Conservation (phyloP, 495 filamentous ascomycete species). For the Penicillium herquei region DNA sequence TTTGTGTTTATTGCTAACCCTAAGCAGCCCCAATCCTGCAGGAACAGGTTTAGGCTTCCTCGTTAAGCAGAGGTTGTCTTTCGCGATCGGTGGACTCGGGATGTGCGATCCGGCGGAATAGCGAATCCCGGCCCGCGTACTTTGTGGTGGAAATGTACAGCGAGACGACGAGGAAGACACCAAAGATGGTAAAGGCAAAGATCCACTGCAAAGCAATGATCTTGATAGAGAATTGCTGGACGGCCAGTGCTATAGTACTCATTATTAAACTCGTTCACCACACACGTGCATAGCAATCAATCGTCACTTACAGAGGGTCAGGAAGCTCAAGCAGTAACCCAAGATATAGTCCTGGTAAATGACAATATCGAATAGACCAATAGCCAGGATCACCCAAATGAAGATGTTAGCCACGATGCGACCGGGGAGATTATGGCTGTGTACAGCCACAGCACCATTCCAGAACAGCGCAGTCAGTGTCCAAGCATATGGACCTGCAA, state of each 20-base stretch:
- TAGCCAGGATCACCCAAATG: conserved; percentile 76
- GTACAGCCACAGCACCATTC: conserved; percentile 77
- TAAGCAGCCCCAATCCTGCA: no score
- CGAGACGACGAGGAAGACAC: conserved; percentile 64
- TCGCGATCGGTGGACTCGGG: conserved; percentile 40
- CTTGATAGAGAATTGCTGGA: conserved; percentile 70
- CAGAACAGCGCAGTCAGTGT: conserved; percentile 80
- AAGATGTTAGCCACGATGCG: conserved; percentile 80
- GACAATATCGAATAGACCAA: conserved; percentile 69
- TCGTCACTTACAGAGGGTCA: conserved; percentile 58
- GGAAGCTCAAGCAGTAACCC: conserved; percentile 71
- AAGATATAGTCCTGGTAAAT: conserved; percentile 78
- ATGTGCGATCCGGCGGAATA: conserved; percentile 37
- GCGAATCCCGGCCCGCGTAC: conserved; percentile 53
- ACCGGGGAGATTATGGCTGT: conserved; percentile 56
- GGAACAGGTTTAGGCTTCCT: conserved; percentile 10
- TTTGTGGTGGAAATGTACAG: conserved; percentile 62
- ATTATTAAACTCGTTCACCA: conserved; percentile 6
- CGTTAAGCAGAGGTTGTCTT: conserved; percentile 42
- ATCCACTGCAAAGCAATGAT: conserved; percentile 82
- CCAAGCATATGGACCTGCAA: conserved; percentile 80
- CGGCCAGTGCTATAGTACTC: conserved; percentile 57
- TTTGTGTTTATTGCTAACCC: neutral
- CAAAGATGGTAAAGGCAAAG: conserved; percentile 84
- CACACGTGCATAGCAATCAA: no score